Evolutionary conservation across 768 basidiomycete species (phyloP).

Genomic region (Hypsizygus marmoreus): DNA sequence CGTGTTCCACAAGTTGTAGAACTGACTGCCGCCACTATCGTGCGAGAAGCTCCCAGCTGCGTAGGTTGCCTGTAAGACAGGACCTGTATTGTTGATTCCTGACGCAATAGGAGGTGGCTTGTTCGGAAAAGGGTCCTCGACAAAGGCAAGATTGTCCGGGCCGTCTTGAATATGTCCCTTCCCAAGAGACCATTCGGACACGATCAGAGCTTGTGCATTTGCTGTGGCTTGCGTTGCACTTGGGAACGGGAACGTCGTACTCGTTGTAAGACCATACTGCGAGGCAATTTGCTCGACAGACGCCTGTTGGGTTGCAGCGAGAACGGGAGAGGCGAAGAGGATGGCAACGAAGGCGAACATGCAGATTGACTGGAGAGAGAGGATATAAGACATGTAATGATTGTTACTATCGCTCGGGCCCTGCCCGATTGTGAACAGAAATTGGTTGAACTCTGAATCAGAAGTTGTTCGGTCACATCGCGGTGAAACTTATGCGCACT

Average conservation of each 20-base stretch:
- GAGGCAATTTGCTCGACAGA: constrained; percentile 44
- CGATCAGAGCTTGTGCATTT: constrained; percentile 52
- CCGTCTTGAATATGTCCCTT: constrained; percentile 64
- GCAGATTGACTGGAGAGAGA: constrained; percentile 15
- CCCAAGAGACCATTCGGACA: constrained; percentile 60
- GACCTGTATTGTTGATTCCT: constrained; percentile 32
- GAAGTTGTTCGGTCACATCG: too few species aligned
- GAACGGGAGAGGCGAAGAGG: constrained; percentile 15
- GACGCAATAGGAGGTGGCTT: constrained; percentile 35
- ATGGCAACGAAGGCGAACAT: constrained; percentile 18
- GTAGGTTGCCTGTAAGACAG: constrained; percentile 65
- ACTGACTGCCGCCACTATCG: constrained; percentile 65
- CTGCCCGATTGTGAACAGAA: too few species aligned
- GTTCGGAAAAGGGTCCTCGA: constrained; percentile 66
- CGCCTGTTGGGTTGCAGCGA: constrained; percentile 29
- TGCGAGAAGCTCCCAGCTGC: constrained; percentile 60
- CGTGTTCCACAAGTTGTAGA: constrained; percentile 68
- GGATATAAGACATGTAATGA: constrained; percentile 7
- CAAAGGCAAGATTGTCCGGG: constrained; percentile 57
- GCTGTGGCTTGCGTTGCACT: constrained; percentile 53
- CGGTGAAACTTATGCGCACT: too few species aligned
- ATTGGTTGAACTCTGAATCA: too few species aligned
- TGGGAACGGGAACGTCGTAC: constrained; percentile 67
- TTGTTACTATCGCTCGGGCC: too few species aligned
- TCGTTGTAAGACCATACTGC: constrained; percentile 56